Conservation (phyloP, 345 rosid genomes). For the Carallia brachiata region DNA sequence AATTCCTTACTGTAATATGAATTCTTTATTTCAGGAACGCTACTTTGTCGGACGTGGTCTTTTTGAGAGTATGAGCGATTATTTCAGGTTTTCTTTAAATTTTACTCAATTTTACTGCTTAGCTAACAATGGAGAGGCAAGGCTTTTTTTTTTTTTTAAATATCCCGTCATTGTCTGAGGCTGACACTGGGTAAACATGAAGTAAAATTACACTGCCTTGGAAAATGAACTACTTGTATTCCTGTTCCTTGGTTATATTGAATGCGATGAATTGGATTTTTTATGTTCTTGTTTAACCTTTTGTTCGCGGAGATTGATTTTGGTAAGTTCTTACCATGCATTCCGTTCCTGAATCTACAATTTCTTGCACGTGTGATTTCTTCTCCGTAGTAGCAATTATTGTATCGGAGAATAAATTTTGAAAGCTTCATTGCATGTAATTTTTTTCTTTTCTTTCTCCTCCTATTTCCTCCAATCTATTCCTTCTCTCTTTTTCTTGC, state of each 20-base stretch:
- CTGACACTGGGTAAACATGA: neutral
- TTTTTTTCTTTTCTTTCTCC: neutral
- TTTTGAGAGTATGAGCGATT: conserved; percentile 76
- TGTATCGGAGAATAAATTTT: neutral
- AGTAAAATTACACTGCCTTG: too few relatives aligned
- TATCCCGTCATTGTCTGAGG: neutral
- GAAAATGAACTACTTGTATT: neutral
- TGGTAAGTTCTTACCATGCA: neutral
- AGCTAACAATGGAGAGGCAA: neutral
- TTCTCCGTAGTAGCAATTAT: neutral
- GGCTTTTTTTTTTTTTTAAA: neutral
- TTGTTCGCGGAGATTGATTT: neutral
- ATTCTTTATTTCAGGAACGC: conserved; percentile 66
- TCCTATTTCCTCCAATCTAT: neutral
- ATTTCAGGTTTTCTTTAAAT: conserved; percentile 63
- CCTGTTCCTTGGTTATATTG: neutral
- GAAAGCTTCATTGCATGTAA: neutral
- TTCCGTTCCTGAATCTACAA: neutral
- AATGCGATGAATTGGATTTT: neutral
- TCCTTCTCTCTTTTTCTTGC: neutral
- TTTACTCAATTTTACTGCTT: neutral
- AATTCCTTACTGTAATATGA: conserved; percentile 14
- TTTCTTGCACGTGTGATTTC: too few relatives aligned
- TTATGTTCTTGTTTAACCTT: neutral
- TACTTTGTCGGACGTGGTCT: conserved; percentile 98